These are phyloP conservation scores for Rhodofomes roseus DNA, from an alignment of 1,284 basidiomycete species.

Conservation along the genomic window DNA sequence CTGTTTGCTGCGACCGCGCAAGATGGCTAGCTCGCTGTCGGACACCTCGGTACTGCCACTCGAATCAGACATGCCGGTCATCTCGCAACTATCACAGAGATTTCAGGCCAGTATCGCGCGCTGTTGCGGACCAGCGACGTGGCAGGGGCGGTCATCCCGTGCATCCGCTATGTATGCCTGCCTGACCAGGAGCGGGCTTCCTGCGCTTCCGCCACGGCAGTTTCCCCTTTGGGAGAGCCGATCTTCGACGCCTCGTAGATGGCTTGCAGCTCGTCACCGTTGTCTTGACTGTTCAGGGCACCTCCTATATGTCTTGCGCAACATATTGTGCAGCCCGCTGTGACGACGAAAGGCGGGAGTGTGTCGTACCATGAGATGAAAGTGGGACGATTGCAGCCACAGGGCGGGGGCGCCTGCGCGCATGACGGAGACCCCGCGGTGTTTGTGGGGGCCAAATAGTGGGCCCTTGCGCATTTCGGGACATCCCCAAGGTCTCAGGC, in stretches of 20 bases:
- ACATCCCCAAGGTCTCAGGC: slow-evolving; percentile 17
- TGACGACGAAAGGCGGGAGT: background rate
- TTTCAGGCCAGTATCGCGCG: background rate
- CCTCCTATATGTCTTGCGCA: no score
- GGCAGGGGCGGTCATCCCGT: no score
- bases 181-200: background rate
- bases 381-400: slow-evolving; percentile 5
- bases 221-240: background rate
- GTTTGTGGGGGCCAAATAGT: slow-evolving; percentile 24
- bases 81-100: background rate
- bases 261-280: background rate
- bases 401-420: background rate
- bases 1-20: background rate
- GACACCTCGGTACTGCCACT: background rate
- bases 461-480: slow-evolving; percentile 12
- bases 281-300: background rate
- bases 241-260: background rate
- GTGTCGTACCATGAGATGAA: slow-evolving; percentile 6
- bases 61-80: background rate
- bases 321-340: no score
- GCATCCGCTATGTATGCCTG: no score
- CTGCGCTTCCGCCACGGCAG: background rate
- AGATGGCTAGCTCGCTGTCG: background rate
- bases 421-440: slow-evolving; percentile 4
- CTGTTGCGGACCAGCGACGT: no score